Conservation (phyloP, 140 eudicot genomes). For the Eryngium alpinum region DNA sequence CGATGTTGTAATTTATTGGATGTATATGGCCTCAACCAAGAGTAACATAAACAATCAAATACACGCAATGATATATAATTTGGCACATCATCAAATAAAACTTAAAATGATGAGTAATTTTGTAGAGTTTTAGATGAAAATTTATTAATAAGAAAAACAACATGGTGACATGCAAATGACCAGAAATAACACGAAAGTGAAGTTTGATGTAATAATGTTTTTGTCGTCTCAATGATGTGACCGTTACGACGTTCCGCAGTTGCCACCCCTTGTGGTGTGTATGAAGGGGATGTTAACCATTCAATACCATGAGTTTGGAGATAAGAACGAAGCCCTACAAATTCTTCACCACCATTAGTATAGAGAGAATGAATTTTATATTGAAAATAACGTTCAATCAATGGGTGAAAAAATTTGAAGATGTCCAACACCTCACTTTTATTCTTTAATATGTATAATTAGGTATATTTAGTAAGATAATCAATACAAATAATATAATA, state of each 20-base stretch:
- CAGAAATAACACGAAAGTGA: neutral
- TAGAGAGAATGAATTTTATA: neutral
- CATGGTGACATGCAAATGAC: neutral
- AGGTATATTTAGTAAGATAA: neutral
- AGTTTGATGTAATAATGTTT: neutral
- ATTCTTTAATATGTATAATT: neutral
- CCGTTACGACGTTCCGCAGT: neutral
- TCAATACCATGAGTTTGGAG: neutral
- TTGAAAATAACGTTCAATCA: neutral
- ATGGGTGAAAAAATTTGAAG: neutral
- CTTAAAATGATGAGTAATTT: neutral
- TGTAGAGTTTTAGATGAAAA: neutral
- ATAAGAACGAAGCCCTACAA: neutral
- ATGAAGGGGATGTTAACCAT: neutral
- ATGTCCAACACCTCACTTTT: neutral
- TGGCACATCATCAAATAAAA: neutral
- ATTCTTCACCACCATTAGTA: neutral
- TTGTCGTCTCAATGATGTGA: neutral
- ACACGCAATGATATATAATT: neutral
- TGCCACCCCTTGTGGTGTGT: neutral
- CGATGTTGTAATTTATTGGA: neutral
- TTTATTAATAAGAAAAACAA: neutral
- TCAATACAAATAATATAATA: neutral
- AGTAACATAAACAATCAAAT: neutral
- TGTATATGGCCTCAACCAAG: neutral